phyloP scores from a whole-genome alignment of 1,284 basidiomycete genomes.

The Cutaneotrichosporon sp. region DNA sequence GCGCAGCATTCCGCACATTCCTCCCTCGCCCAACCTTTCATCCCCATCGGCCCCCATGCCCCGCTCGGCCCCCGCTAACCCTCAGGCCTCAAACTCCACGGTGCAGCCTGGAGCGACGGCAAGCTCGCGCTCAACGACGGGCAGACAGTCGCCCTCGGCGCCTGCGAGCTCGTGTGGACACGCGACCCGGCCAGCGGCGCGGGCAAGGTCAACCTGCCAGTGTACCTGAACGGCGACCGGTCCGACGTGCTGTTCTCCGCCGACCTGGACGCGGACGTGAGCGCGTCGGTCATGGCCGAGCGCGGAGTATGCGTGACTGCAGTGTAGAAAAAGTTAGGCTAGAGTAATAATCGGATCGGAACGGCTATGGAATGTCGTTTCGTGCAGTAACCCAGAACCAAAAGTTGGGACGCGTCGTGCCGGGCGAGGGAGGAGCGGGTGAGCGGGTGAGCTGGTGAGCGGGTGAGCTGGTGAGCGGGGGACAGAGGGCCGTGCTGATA shows the following conservation, averaged over 20 bases:
- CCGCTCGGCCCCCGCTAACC: too few species aligned
- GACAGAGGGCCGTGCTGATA: too few species aligned
- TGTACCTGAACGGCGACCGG: conserved; percentile 89
- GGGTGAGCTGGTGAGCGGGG: too few species aligned
- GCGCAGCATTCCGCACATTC: too few species aligned
- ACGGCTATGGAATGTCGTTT: neutral
- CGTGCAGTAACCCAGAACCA: too few species aligned
- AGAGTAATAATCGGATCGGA: conserved; percentile 1
- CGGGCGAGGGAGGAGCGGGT: too few species aligned
- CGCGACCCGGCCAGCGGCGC: conserved; percentile 53
- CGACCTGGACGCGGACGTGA: conserved; percentile 36
- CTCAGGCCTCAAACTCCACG: conserved; percentile 83
- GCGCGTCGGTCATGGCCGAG: conserved; percentile 37
- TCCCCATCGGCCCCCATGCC: too few species aligned
- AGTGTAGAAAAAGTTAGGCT: conserved; percentile 12
- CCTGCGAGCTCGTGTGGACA: conserved; percentile 85
- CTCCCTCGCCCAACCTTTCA: too few species aligned
- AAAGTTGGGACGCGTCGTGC: too few species aligned
- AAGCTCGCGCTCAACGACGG: conserved; percentile 78
- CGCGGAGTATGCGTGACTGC: conserved; percentile 47
- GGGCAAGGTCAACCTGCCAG: conserved; percentile 71
- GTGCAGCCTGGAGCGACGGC: conserved; percentile 71
- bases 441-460: too few species aligned
- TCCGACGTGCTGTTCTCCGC: conserved; percentile 82
- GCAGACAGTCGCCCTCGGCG: conserved; percentile 68